A percentile compares a stretch with the other conserved stretches of the same genome.
phyloP scores from a whole-genome alignment of 1,284 basidiomycete species.

The Testicularia cyperi region DNA sequence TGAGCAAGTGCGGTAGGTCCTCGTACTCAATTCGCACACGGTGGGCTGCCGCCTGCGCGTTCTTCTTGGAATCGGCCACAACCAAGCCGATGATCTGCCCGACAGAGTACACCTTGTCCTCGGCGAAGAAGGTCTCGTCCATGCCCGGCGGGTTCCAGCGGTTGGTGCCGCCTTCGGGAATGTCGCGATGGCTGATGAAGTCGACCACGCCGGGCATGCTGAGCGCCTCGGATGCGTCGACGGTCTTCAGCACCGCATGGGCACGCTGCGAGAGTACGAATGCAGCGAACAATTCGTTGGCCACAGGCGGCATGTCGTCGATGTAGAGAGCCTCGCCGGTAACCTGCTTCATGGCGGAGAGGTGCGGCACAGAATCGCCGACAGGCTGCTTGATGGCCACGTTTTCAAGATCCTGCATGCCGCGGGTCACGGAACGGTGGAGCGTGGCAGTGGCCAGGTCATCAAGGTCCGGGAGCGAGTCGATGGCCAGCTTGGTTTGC shows the following conservation, averaged over 20 bases:
- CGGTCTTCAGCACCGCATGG: slow-evolving; percentile 56
- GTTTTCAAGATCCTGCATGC: slow-evolving; percentile 45
- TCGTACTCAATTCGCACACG: slow-evolving; percentile 60
- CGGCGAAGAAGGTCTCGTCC: slow-evolving; percentile 60
- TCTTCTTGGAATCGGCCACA: slow-evolving; percentile 57
- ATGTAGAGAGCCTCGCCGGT: slow-evolving; percentile 61
- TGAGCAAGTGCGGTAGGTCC: slow-evolving; percentile 58
- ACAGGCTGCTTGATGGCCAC: slow-evolving; percentile 39
- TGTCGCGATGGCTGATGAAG: slow-evolving; percentile 54
- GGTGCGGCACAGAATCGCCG: slow-evolving; percentile 56
- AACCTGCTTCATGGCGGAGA: slow-evolving; percentile 59
- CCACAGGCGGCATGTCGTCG: slow-evolving; percentile 58
- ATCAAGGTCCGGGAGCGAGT: slow-evolving; percentile 28
- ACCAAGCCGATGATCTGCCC: slow-evolving; percentile 59
- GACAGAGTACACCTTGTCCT: slow-evolving; percentile 55
- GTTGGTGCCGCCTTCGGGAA: slow-evolving; percentile 57
- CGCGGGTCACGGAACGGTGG: slow-evolving; percentile 34
- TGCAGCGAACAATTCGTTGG: slow-evolving; percentile 57
- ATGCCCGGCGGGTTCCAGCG: slow-evolving; percentile 58
- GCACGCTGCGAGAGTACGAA: slow-evolving; percentile 58
- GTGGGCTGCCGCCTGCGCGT: slow-evolving; percentile 58
- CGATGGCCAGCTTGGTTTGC: slow-evolving; percentile 10
- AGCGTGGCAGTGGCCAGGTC: slow-evolving; percentile 33
- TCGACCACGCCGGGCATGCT: slow-evolving; percentile 55
- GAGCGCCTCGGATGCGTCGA: slow-evolving; percentile 56